Evolutionary conservation across 2,329 filamentous ascomycete genomes (phyloP).

Genomic region (Ophiostoma ulmi): DNA sequence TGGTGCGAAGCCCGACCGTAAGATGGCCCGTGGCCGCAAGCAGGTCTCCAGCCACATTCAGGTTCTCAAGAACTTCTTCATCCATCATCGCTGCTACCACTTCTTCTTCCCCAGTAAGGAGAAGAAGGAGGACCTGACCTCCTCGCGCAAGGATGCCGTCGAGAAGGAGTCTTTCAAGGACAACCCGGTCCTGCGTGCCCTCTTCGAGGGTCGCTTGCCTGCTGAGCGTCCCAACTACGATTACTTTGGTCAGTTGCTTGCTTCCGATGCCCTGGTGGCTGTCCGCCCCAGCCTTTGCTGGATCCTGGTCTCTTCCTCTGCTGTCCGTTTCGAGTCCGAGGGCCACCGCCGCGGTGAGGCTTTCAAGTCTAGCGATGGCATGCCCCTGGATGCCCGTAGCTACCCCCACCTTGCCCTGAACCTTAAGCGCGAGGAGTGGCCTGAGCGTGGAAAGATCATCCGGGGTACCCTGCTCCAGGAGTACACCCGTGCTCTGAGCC

Average conservation of each 20-base stretch:
- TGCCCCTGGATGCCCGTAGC: constrained; percentile 41
- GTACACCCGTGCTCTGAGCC: constrained; percentile 51
- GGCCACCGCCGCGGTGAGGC: constrained; percentile 32
- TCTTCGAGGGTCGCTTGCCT: constrained; percentile 53
- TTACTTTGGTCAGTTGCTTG: constrained; percentile 54
- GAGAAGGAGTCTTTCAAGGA: constrained; percentile 58
- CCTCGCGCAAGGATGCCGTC: constrained; percentile 32
- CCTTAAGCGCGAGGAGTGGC: constrained; percentile 47
- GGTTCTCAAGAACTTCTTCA: constrained; percentile 63
- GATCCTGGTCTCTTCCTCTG: constrained; percentile 53
- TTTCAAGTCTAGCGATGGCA: constrained; percentile 40
- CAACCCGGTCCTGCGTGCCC: constrained; percentile 57
- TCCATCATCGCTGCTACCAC: constrained; percentile 57
- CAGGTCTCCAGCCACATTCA: constrained; percentile 68
- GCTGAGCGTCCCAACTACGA: constrained; percentile 58
- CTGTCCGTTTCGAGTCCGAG: constrained; percentile 48
- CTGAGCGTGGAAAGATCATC: constrained; percentile 43
- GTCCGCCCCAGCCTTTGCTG: constrained; percentile 55
- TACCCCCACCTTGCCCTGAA: constrained; percentile 55
- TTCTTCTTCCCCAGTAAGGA: constrained; percentile 54
- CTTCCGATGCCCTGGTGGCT: constrained; percentile 49
- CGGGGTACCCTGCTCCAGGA: constrained; percentile 51
- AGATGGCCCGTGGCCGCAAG: constrained; percentile 49
- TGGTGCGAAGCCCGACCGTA: constrained; percentile 44
- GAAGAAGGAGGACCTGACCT: constrained; percentile 46